Evolutionary conservation across 805 yeast species (phyloP).

Genomic region (Saturnispora galanensis): DNA sequence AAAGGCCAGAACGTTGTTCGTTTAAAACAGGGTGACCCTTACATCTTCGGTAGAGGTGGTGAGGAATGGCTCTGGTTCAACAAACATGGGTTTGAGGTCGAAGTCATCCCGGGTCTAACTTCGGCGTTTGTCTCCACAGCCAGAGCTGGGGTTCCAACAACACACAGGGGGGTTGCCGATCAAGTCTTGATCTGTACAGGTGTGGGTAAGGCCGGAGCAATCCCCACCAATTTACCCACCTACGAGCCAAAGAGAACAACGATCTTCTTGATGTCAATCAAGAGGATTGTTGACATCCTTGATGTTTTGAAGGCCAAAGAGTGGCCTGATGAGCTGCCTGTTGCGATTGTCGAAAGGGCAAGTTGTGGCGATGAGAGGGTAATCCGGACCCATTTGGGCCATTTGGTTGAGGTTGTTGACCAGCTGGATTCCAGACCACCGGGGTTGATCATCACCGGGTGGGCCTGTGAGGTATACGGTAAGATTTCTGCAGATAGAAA

Average conservation of each 20-base stretch:
- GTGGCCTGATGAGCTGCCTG: conserved; percentile 70
- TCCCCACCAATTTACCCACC: conserved; percentile 63
- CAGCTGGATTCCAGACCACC: conserved; percentile 86
- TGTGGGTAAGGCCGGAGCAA: conserved; percentile 78
- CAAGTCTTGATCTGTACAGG: conserved; percentile 93
- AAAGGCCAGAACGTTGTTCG: conserved; percentile 75
- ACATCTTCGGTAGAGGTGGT: conserved; percentile 93
- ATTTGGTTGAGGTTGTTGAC: conserved; percentile 65
- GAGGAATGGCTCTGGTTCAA: conserved; percentile 73
- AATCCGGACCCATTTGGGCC: conserved; percentile 57
- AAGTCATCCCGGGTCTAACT: conserved; percentile 79
- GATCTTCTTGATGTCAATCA: conserved; percentile 83
- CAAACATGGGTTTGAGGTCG: conserved; percentile 57
- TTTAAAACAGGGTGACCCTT: conserved; percentile 94
- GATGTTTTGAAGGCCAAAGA: conserved; percentile 34
- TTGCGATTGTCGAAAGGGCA: conserved; percentile 82
- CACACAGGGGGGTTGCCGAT: conserved; percentile 86
- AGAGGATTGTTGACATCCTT: conserved; percentile 53
- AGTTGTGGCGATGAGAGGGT: conserved; percentile 89
- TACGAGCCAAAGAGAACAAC: conserved; percentile 69
- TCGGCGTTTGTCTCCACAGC: conserved; percentile 87
- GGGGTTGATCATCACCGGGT: conserved; percentile 76
- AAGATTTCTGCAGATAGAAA: conserved; percentile 16
- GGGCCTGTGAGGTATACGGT: conserved; percentile 42
- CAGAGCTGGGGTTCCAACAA: conserved; percentile 74